Conservation (phyloP, 2,329 filamentous ascomycete species). For the Colletotrichum chrysophilum region DNA sequence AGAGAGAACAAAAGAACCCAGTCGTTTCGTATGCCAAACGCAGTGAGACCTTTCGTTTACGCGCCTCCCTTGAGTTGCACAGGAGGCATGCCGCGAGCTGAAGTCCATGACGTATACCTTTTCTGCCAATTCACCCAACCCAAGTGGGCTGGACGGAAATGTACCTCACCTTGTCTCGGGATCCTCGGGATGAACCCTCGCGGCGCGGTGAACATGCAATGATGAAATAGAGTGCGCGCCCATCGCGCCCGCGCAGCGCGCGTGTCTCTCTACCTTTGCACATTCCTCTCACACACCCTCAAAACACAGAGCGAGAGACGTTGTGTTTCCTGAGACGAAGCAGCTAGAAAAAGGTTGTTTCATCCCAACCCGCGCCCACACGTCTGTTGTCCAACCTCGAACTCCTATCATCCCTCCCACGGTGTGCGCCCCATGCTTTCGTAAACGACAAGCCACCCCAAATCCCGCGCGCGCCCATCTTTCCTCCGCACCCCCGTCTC, state of each 20-base stretch:
- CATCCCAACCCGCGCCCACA: neutral
- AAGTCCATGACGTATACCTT: conserved; percentile 15
- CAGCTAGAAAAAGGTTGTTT: conserved; percentile 1
- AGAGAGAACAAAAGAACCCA: neutral
- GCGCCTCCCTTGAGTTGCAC: neutral
- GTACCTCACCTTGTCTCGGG: neutral
- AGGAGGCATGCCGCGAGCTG: neutral
- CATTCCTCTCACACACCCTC: neutral
- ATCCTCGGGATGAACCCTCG: neutral
- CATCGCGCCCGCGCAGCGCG: neutral
- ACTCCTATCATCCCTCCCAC: neutral
- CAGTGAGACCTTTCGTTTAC: neutral
- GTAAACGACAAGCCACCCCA: neutral
- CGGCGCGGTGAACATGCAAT: neutral
- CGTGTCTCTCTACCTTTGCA: neutral
- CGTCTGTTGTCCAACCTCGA: neutral
- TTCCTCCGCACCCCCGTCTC: neutral
- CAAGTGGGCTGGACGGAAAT: neutral
- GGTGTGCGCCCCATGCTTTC: neutral
- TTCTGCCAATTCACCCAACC: neutral
- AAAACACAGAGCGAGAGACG: neutral
- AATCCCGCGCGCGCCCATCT: neutral
- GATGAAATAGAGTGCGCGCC: neutral
- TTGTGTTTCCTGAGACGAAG: conserved; percentile 5
- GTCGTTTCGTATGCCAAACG: neutral